Evolutionary conservation across 768 basidiomycete species (phyloP).

Genomic region (Lepiota brunneoincarnata): DNA sequence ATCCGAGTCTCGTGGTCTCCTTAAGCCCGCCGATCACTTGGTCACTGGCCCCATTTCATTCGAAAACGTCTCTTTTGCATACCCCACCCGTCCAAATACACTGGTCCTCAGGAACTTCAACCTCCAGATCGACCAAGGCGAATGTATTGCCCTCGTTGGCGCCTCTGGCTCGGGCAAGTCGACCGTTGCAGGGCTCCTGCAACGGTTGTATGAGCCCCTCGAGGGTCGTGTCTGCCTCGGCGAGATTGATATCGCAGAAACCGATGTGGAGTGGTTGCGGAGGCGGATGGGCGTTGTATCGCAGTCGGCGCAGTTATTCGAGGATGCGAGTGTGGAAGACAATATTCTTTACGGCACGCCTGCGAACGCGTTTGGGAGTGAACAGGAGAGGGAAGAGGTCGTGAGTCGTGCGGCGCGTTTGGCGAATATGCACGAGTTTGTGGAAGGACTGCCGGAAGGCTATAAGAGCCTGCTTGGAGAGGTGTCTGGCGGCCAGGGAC

Average conservation of each 20-base stretch:
- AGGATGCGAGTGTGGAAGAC: conserved; percentile 75
- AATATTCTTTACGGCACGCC: conserved; percentile 84
- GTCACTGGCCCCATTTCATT: conserved; percentile 64
- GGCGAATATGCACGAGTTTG: conserved; percentile 87
- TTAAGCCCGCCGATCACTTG: conserved; percentile 45
- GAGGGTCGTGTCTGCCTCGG: conserved; percentile 64
- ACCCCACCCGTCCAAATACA: conserved; percentile 76
- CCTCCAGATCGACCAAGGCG: conserved; percentile 67
- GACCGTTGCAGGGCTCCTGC: conserved; percentile 82
- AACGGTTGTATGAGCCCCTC: conserved; percentile 83
- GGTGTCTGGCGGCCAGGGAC: conserved; percentile 94
- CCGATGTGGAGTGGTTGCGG: conserved; percentile 78
- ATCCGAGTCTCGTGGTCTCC: conserved; percentile 68
- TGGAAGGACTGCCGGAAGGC: conserved; percentile 73
- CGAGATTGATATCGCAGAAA: conserved; percentile 43
- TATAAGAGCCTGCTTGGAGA: conserved; percentile 90
- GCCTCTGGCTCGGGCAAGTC: conserved; percentile 93
- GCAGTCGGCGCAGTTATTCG: conserved; percentile 84
- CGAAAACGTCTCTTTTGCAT: conserved; percentile 75
- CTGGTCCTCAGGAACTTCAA: conserved; percentile 67
- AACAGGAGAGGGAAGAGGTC: conserved; percentile 30
- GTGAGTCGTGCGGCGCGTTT: conserved; percentile 69
- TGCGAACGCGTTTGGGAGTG: conserved; percentile 33
- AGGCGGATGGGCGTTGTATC: conserved; percentile 84
- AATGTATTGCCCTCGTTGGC: conserved; percentile 93